Evolutionary conservation across 2,329 filamentous ascomycete genomes (phyloP), one percentile per base, ranked within the genome.

Genomic region (Paecilomyces variotii): DNA sequence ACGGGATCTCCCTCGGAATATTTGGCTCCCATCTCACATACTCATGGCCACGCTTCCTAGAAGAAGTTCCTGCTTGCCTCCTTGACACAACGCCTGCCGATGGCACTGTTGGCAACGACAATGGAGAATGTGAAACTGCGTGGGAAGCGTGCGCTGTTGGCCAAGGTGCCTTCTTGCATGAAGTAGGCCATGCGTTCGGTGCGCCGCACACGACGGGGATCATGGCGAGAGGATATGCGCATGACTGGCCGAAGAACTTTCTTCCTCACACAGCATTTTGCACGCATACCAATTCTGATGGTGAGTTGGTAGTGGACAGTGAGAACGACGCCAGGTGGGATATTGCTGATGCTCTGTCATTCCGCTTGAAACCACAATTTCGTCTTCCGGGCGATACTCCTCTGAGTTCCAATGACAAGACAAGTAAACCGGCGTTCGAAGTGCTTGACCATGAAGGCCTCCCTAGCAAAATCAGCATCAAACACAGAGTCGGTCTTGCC

Each of bases 121-220:
- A 77, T 53, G 70, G 70, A 26, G 72, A 79, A 59, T 79, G 77
- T 58, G 63, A 60, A 0, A 74, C 72, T 19, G 74, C 79, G 67
- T 77, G 77, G 71, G 75, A 76, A 58, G 76, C 78, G 5, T 80
- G 78, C 59, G 72, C 75, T 4, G 68, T 79, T 14, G 70, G 73
- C 1, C 72, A 74, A 62, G 71, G 70, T 2, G 70, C 71, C 7
- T 71, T 71, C 53, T 59, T 75, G n/a, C 70, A 73, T 51, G 68
- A 74, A 59, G 68, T 76, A 4, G 72, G 71, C 14, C 70, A 72
- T 62, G 72, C 73, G 14, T 74, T 75, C 60, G 71, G 71, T 3
- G 71, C 67, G 5, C 62, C 65, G 11, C 67, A 73, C 56, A 67
- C 65, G 11, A 62, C 63, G 7, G 71, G 70, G 0, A 73, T 73